Evolutionary conservation across 2,329 filamentous ascomycete genomes (phyloP).

Genomic region (Ceratocystis destructans): DNA sequence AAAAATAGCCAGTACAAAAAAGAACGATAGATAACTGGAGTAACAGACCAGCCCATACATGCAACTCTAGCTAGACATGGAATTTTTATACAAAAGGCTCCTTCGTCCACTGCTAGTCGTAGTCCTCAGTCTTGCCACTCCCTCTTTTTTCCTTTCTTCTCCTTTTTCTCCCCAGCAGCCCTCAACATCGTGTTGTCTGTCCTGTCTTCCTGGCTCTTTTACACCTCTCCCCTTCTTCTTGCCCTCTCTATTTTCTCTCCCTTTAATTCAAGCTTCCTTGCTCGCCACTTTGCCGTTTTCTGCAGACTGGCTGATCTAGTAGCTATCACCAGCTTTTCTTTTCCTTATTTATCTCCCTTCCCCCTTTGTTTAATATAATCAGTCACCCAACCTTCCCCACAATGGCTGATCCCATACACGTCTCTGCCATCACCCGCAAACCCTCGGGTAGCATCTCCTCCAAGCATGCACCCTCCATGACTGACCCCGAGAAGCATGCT

Average conservation of each 20-base stretch:
- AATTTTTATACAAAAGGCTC: constrained; percentile 9
- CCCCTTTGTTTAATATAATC: background rate
- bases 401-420: constrained; percentile 28
- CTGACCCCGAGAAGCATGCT: constrained; percentile 29
- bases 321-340: background rate
- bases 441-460: constrained; percentile 18
- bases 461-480: constrained; percentile 20
- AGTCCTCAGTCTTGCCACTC: background rate
- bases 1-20: background rate
- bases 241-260: constrained; percentile 25
- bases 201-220: background rate
- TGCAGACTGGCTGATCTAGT: background rate
- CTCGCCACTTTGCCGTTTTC: background rate
- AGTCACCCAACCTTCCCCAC: background rate
- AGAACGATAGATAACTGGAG: constrained; percentile 3
- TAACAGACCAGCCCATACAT: background rate
- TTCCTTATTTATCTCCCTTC: background rate
- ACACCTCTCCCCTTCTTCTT: constrained; percentile 25
- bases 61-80: background rate
- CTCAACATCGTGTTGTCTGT: background rate
- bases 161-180: constrained; percentile 1
- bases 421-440: constrained; percentile 19
- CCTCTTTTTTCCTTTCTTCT: background rate
- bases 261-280: background rate
- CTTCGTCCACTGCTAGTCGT: background rate